Percentiles rank a stretch among this genome's conserved stretches.
phyloP scores from a whole-genome alignment of 495 filamentous ascomycete species.

The Daldinia concentrica region DNA sequence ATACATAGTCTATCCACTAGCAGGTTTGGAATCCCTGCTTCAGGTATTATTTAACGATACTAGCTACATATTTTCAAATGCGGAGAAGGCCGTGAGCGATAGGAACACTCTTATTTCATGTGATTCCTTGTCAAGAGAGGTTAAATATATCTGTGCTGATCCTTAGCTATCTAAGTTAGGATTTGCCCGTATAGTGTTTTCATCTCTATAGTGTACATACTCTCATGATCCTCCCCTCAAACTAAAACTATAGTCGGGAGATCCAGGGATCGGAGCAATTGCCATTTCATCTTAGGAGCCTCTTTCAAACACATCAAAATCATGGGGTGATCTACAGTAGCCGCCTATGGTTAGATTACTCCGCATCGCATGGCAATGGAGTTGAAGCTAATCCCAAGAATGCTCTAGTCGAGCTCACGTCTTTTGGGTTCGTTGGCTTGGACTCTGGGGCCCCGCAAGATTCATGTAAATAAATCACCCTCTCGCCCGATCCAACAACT shows the following conservation, averaged over 20 bases:
- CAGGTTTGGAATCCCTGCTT: conserved; percentile 4
- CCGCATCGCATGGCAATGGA: conserved; percentile 29
- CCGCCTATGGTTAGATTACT: conserved; percentile 35
- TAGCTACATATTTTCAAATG: conserved; percentile 12
- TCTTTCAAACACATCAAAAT: conserved; percentile 12
- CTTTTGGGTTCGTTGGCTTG: conserved; percentile 20
- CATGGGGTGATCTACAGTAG: conserved; percentile 24
- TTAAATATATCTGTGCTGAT: neutral
- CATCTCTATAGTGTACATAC: neutral
- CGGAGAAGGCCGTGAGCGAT: conserved; percentile 11
- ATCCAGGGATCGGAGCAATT: conserved; percentile 12
- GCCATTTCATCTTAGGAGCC: conserved; percentile 10
- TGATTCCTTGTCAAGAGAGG: neutral
- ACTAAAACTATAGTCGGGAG: conserved; percentile 10
- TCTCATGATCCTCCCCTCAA: neutral
- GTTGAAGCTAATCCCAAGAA: conserved; percentile 37
- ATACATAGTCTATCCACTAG: conserved; percentile 8
- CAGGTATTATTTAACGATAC: conserved; percentile 18
- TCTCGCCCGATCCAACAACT: conserved; percentile 33
- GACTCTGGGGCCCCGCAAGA: conserved; percentile 38
- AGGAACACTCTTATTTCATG: neutral
- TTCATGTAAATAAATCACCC: conserved; percentile 35
- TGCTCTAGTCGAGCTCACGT: conserved; percentile 30
- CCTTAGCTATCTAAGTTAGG: neutral
- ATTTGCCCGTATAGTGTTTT: neutral